A percentile compares a stretch with the other conserved stretches of the same genome.
These are phyloP conservation scores for Boletales sp. DNA, from an alignment of 768 basidiomycete species.

Conservation along the genomic window DNA sequence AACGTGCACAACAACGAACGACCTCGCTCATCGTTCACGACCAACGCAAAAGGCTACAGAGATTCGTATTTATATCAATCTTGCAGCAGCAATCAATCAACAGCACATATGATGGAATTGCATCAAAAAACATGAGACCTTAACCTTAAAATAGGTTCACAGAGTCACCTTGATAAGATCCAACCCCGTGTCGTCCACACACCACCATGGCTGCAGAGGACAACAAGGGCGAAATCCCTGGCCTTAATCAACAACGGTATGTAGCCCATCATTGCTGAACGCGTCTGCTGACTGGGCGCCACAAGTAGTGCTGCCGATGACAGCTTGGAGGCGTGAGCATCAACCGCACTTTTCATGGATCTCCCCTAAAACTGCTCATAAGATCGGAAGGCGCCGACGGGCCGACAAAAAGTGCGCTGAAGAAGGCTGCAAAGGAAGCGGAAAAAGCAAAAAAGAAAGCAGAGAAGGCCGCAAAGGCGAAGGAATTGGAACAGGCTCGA, in stretches of 20 bases:
- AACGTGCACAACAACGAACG: neutral
- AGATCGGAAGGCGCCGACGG: conserved; percentile 37
- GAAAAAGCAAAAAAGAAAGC: conserved; percentile 89
- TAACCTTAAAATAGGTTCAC: conserved; percentile 19
- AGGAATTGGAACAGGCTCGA: conserved; percentile 69
- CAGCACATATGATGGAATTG: too few species aligned
- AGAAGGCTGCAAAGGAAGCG: conserved; percentile 86
- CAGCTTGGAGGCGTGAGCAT: conserved; percentile 10
- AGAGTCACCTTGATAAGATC: conserved; percentile 16
- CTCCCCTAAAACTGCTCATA: neutral
- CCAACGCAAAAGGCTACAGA: neutral
- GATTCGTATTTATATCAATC: neutral
- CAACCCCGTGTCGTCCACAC: neutral
- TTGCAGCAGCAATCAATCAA: neutral
- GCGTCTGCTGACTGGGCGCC: neutral
- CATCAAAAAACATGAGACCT: conserved; percentile 1
- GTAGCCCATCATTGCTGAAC: neutral
- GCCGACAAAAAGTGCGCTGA: conserved; percentile 83
- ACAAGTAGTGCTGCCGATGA: conserved; percentile 10
- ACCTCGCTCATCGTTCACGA: neutral
- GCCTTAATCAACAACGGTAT: conserved; percentile 6
- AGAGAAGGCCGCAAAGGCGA: conserved; percentile 77
- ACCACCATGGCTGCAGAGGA: conserved; percentile 14
- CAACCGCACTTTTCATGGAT: neutral
- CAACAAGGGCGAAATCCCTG: neutral